Evolutionary conservation across 2,329 filamentous ascomycete species (phyloP).

Genomic region (Rhynchosporium secalis): DNA sequence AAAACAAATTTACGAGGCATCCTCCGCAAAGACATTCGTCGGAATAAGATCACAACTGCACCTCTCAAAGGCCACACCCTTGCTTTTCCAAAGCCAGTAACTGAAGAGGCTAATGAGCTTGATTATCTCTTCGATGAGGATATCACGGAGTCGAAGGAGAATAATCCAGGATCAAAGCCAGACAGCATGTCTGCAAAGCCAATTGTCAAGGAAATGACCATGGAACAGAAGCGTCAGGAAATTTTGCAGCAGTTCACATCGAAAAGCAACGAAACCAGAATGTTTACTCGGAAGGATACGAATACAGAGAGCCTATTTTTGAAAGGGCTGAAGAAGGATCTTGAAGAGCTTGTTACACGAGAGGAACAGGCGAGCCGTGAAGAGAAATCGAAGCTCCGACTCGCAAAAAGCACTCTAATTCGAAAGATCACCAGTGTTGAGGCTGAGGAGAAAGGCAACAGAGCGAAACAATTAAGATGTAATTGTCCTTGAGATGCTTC

Average conservation of each 20-base stretch:
- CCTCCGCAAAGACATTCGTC: slow-evolving; percentile 4
- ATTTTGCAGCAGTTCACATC: neutral
- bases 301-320: neutral
- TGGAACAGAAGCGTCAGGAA: neutral
- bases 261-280: neutral
- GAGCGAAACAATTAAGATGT: neutral
- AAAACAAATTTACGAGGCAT: neutral
- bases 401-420: neutral
- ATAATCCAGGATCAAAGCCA: neutral
- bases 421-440: neutral
- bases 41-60: neutral
- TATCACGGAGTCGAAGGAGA: neutral
- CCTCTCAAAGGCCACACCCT: neutral
- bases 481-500: neutral
- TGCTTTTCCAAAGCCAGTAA: neutral
- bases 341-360: neutral
- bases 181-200: neutral
- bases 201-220: neutral
- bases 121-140: neutral
- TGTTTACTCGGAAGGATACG: neutral
- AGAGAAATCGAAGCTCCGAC: neutral
- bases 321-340: neutral
- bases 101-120: neutral
- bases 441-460: neutral
- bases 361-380: neutral